Percentiles rank a stretch among this genome's conserved stretches.
Evolutionary conservation across 805 yeast genomes (phyloP).

Genomic region (Candida tibetensis): DNA sequence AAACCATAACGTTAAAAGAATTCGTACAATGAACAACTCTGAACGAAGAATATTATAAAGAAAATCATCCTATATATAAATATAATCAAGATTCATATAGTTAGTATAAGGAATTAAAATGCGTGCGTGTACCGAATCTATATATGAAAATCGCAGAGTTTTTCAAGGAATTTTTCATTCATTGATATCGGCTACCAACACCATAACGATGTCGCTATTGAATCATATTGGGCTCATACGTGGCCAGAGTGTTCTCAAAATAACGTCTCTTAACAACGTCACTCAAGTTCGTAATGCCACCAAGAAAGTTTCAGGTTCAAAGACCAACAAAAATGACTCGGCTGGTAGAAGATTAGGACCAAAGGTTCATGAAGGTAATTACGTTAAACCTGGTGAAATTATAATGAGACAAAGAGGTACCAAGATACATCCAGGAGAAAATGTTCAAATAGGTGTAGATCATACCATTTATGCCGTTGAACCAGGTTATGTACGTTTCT

Average conservation of each 20-base stretch:
- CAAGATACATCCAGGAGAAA: constrained; percentile 90
- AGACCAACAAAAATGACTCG: constrained; percentile 88
- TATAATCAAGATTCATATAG: too few species aligned
- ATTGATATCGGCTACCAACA: too few species aligned
- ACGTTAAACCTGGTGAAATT: constrained; percentile 79
- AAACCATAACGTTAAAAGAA: too few species aligned
- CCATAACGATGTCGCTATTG: constrained; percentile 5
- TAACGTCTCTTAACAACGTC: constrained; percentile 4
- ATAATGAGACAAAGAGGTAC: constrained; percentile 95
- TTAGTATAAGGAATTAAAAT: too few species aligned
- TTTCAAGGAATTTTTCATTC: constrained; percentile 1
- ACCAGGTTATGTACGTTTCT: constrained; percentile 90
- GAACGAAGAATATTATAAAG: too few species aligned
- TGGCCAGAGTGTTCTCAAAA: constrained; percentile 1
- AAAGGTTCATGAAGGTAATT: constrained; percentile 76
- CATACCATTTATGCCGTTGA: constrained; percentile 89
- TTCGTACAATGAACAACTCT: too few species aligned
- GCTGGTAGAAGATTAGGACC: constrained; percentile 94
- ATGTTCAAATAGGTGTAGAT: constrained; percentile 85
- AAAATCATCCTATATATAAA: too few species aligned
- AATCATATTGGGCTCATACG: constrained; percentile 3
- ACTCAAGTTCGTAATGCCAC: constrained; percentile 80
- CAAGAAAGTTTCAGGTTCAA: constrained; percentile 93
- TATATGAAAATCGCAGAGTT: constrained; percentile 1
- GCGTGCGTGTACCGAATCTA: constrained; percentile 1